Conservation (phyloP, 768 basidiomycete genomes). For the Macrolepiota albuminosa region DNA sequence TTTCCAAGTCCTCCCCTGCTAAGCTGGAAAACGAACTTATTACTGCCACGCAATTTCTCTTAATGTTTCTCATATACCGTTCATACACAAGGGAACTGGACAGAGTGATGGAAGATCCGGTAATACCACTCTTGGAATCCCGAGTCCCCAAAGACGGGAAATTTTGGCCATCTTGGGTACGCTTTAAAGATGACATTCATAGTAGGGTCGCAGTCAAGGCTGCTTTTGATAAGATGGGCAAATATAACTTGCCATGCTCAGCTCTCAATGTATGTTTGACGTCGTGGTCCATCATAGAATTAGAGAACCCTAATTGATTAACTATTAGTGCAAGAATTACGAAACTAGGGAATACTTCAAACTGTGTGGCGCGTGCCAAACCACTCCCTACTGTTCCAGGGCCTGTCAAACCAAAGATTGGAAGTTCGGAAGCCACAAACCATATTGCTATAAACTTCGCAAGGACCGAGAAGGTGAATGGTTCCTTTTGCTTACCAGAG, state of each 20-base stretch:
- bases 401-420: slow-evolving; percentile 4
- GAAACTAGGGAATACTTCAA: slow-evolving; percentile 4
- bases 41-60: not conserved
- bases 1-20: not conserved
- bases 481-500: not conserved
- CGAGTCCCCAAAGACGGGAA: not conserved
- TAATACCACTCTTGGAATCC: not conserved
- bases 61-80: slow-evolving; percentile 3
- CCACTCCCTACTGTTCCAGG: slow-evolving; percentile 4
- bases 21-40: not conserved
- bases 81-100: slow-evolving; percentile 3
- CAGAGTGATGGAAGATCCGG: not conserved
- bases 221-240: slow-evolving; percentile 4
- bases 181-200: not conserved
- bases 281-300: not conserved
- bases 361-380: slow-evolving; percentile 2
- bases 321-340: not conserved
- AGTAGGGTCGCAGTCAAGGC: not conserved
- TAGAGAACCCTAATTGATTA: not conserved
- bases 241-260: slow-evolving; percentile 1
- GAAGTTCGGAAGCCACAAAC: not conserved
- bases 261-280: not conserved
- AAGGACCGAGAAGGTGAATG: not conserved
- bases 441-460: not conserved
- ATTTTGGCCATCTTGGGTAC: not conserved